Percentiles rank a stretch among this genome's conserved stretches.
These are phyloP conservation scores for Phytophthora pistaciae DNA, from an alignment of 352 stramenopile species.

Conservation along the genomic window DNA sequence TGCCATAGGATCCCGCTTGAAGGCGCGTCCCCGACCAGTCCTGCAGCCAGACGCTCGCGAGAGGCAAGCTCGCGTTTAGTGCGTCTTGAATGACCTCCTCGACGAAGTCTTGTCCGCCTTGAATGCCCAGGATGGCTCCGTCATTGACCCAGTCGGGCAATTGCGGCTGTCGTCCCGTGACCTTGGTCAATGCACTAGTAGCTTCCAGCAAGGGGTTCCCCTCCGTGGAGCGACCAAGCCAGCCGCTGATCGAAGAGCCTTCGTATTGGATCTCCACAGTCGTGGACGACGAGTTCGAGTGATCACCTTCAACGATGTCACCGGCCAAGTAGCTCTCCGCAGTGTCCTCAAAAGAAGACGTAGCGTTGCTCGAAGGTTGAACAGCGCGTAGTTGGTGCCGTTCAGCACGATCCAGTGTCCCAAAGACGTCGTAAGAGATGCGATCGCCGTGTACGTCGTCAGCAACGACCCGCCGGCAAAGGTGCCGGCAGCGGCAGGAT, in stretches of 20 bases:
- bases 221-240: constrained; percentile 23
- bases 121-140: constrained; percentile 32
- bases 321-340: constrained; percentile 25
- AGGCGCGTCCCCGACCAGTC: constrained; percentile 34
- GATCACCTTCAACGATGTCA: constrained; percentile 28
- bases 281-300: constrained; percentile 21
- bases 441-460: constrained; percentile 32
- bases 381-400: constrained; percentile 32
- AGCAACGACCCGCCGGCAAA: constrained; percentile 30
- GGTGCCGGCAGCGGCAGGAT: constrained; percentile 26
- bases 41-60: constrained; percentile 31
- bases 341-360: constrained; percentile 30
- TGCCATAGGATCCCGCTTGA: constrained; percentile 24
- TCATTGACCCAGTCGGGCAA: constrained; percentile 31
- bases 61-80: constrained; percentile 23
- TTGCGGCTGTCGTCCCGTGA: constrained; percentile 28
- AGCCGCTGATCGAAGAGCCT: constrained; percentile 23
- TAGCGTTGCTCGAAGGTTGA: constrained; percentile 31
- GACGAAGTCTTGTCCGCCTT: constrained; percentile 37
- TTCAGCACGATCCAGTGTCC: constrained; percentile 27
- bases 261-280: constrained; percentile 35
- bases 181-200: constrained; percentile 25
- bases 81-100: constrained; percentile 30
- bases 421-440: constrained; percentile 24
- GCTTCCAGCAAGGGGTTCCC: constrained; percentile 32